Percentiles rank a stretch among this genome's conserved stretches.
phyloP scores from a whole-genome alignment of 1,284 basidiomycete species.

The Hymenochaete sp. region DNA sequence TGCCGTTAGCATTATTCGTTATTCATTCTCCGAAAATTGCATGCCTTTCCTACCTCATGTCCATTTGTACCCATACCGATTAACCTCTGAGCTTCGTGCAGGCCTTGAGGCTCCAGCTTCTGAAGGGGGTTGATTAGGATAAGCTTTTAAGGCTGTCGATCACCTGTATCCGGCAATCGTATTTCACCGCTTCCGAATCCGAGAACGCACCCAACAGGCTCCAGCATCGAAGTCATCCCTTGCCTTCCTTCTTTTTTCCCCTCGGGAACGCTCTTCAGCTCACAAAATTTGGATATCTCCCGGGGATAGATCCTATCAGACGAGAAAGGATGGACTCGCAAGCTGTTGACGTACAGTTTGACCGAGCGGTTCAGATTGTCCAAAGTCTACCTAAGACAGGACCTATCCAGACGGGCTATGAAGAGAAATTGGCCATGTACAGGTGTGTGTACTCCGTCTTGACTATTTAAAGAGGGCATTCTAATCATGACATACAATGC shows the following conservation, averaged over 20 bases:
- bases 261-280: neutral
- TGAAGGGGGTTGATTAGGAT: no score
- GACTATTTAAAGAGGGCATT: constrained; percentile 11
- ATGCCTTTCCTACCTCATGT: no score
- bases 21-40: no score
- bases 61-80: no score
- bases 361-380: constrained; percentile 90
- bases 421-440: constrained; percentile 94
- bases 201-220: no score
- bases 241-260: neutral
- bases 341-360: constrained; percentile 76
- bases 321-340: constrained; percentile 38
- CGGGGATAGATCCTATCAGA: neutral
- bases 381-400: constrained; percentile 89
- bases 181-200: no score
- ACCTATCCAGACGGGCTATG: constrained; percentile 93
- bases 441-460: constrained; percentile 41
- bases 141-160: no score
- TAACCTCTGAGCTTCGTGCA: no score
- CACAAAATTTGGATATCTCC: neutral
- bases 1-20: no score
- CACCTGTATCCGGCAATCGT: no score
- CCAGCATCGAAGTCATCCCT: neutral
- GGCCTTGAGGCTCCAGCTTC: no score
- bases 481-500: constrained; percentile 11